Conservation (phyloP, 805 yeast species). For the Schizosaccharomyces cryophilus region DNA sequence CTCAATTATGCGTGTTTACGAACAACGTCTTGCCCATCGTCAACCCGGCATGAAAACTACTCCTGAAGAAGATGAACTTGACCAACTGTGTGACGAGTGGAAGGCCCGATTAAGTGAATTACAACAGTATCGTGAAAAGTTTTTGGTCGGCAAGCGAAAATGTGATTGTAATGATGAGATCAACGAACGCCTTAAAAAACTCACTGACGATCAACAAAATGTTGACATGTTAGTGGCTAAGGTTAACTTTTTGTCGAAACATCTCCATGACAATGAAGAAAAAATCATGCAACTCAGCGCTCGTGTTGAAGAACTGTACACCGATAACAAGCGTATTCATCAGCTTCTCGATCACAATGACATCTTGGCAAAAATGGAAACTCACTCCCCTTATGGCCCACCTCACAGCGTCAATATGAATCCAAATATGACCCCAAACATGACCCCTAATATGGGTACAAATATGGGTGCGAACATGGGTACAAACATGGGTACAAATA, state of each 20-base stretch:
- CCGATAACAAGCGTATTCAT: background rate
- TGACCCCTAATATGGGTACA: background rate
- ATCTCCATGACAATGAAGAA: background rate
- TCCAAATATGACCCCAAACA: background rate
- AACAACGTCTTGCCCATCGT: slow-evolving; percentile 1
- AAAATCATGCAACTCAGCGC: background rate
- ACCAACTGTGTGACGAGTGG: background rate
- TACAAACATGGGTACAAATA: background rate
- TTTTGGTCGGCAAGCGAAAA: background rate
- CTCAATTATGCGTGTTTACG: background rate
- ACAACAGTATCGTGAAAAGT: background rate
- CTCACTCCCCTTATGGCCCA: background rate
- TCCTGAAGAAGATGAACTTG: background rate
- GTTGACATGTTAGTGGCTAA: background rate
- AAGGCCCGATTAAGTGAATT: background rate
- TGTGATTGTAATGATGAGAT: slow-evolving; percentile 1
- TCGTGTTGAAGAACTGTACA: background rate
- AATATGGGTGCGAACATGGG: background rate
- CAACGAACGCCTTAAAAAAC: background rate
- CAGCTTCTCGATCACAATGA: background rate
- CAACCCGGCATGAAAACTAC: slow-evolving; percentile 1
- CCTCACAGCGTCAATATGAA: background rate
- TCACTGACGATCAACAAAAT: background rate
- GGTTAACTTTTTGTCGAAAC: background rate
- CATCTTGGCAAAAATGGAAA: slow-evolving; percentile 22